Evolutionary conservation across 1,139 yeast species (phyloP), one percentile per base, ranked within the genome.

Genomic region (Blastobotrys malaysiensis): DNA sequence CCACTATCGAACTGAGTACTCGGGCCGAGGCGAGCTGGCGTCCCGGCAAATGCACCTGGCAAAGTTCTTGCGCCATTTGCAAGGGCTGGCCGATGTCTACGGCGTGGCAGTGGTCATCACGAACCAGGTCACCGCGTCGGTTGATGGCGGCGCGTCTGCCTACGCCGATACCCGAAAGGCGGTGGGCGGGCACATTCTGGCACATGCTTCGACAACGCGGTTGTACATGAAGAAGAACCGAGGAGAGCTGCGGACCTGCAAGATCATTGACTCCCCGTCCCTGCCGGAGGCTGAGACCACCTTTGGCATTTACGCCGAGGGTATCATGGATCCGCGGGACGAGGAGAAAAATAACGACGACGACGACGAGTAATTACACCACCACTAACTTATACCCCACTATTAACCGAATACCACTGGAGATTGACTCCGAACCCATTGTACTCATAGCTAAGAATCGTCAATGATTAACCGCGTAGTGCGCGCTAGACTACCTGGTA

Each of bases 151-250:
- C 64, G 81, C 86, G 59, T 80, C 81, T 6, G 79, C 84, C 79
- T 91, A 85, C 70, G 95, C 97, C 0, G 99, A 93, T 69, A 98
- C 99, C n/a, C 95, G 95, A 71, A 95, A 95, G 70, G 99, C 99
- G 9, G 93, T 95, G 63, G 99, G 99, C 56, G 99, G 99, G 45
- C 93, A 95, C 66, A 93, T 95, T 63, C 86, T 95, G 71, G 99
- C 99, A 1, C 99, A 95, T 69, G 85, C 96, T 20, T 89, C 97
- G 2, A 93, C 98, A 9, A 93, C 99, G 1, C 80, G 98, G 64
- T 78, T 93, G 58, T 86, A 89, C 50, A 83, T 93, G 69, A 86
- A 86, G 67, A 93, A 93, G 74, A 97, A 97, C 48, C 81, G 87
- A 62, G 97, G 86, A 19, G 96, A 90, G 63, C 93, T 88, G 65